A percentile compares a stretch with the other conserved stretches of the same genome.
These are phyloP conservation scores for Pichia sp. DNA, from an alignment of 1,139 yeast genomes.

Conservation along the genomic window DNA sequence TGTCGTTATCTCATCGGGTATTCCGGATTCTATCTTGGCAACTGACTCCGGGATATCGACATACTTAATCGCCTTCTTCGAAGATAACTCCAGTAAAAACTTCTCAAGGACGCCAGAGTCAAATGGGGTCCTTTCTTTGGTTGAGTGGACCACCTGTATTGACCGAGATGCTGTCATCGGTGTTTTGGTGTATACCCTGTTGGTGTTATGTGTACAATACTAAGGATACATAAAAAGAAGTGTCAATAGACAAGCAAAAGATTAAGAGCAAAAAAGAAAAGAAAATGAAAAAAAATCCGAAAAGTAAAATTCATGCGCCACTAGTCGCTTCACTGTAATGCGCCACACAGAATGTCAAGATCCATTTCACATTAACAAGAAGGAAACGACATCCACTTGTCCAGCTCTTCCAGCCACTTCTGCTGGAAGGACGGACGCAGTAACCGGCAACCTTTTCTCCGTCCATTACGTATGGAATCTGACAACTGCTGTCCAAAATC, in stretches of 20 bases:
- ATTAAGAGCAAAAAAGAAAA: background rate
- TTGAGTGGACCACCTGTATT: background rate
- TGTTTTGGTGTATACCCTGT: too few species aligned
- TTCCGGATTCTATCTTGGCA: slow-evolving; percentile 23
- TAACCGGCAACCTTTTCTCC: slow-evolving; percentile 77
- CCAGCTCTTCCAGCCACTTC: slow-evolving; percentile 75
- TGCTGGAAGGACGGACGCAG: slow-evolving; percentile 67
- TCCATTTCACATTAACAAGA: slow-evolving; percentile 66
- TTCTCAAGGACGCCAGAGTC: slow-evolving; percentile 14
- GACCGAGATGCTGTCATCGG: background rate
- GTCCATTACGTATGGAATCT: slow-evolving; percentile 64
- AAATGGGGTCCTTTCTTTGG: slow-evolving; percentile 9
- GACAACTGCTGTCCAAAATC: slow-evolving; percentile 52
- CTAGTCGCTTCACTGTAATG: slow-evolving; percentile 14
- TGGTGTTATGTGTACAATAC: too few species aligned
- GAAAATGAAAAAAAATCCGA: background rate
- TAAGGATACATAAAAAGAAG: too few species aligned
- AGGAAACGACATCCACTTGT: slow-evolving; percentile 84
- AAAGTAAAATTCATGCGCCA: slow-evolving; percentile 7
- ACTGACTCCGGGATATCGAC: slow-evolving; percentile 22
- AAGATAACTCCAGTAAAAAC: slow-evolving; percentile 17
- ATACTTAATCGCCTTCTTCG: slow-evolving; percentile 18
- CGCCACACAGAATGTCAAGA: slow-evolving; percentile 39
- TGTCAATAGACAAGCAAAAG: too few species aligned
- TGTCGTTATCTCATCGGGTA: slow-evolving; percentile 38